A percentile compares a stretch with the other conserved stretches of the same genome.
phyloP scores from a whole-genome alignment of 83 land plant species.

The Picea abies region DNA sequence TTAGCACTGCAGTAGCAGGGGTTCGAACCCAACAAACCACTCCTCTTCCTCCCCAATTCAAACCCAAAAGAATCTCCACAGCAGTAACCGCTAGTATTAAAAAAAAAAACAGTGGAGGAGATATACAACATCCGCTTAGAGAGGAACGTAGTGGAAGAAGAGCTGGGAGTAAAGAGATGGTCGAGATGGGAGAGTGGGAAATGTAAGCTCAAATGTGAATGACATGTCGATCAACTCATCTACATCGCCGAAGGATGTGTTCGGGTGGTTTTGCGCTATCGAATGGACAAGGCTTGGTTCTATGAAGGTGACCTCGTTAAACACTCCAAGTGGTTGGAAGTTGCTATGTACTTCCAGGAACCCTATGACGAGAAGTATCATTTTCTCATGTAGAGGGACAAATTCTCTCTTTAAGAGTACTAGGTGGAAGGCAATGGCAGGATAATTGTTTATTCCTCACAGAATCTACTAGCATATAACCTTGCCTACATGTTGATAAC shows the following conservation, averaged over 20 bases:
- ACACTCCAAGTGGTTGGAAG: constrained; percentile 97
- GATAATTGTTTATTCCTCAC: no score
- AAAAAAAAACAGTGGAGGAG: constrained; percentile 70
- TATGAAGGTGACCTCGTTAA: constrained; percentile 88
- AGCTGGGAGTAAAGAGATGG: constrained; percentile 84
- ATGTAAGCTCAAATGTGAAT: constrained; percentile 37
- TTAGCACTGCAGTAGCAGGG: neutral
- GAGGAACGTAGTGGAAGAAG: constrained; percentile 52
- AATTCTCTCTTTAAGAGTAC: constrained; percentile 18
- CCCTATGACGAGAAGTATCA: constrained; percentile 86
- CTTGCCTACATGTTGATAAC: no score
- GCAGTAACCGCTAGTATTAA: constrained; percentile 12
- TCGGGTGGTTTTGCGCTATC: constrained; percentile 73
- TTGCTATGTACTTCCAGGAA: constrained; percentile 69
- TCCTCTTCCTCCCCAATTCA: no score
- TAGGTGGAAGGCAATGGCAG: no score
- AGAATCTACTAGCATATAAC: no score
- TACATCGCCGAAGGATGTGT: constrained; percentile 86
- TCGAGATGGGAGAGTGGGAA: constrained; percentile 76
- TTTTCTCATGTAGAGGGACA: constrained; percentile 93
- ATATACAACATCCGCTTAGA: constrained; percentile 73
- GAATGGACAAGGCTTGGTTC: constrained; percentile 54
- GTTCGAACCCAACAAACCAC: neutral
- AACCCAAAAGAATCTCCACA: neutral
- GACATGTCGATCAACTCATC: constrained; percentile 95